Evolutionary conservation across 805 yeast genomes (phyloP), one percentile per base, ranked within the genome.

Genomic region (Vanderwaltozyma yarrowii): DNA sequence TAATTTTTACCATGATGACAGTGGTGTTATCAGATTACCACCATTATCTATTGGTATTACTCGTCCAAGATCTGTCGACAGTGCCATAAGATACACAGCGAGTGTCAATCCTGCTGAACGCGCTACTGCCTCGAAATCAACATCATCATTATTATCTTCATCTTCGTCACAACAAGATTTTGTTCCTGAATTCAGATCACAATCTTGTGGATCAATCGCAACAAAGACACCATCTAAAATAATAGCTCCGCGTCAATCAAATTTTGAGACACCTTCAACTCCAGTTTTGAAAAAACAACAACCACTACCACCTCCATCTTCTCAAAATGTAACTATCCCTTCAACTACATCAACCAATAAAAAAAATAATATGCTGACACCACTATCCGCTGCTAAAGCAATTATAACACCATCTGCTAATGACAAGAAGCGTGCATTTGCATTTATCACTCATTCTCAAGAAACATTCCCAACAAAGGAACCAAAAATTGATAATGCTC

Each of bases 371-470:
- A 40, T 54, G 35, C 39, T 52, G 12, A 54, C 63, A 5, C 57
- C 62, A 3, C 40, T 56, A n/a, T 58, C 61, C 3, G 57, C 62
- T 16, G 57, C 50, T 5, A 60, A 54, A 26, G 57, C 60, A 5
- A 49, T 50, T 3, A 50, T 55, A 12, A 52, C 61, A 16, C 62
- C 64, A 14, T 50, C 58, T 13, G 38, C 42, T 16, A 51, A 46
- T 15, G 54, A 51, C 9, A 64, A 61, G 40, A 64, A 60, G 38
- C 53, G 62, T 36, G 59, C 68, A 1, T 83, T 78, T 62, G 96
- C 96, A 14, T 89, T 89, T 62, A 89, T 89, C 46, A 78, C 94
- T 17, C 97, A 89, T 61, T 85, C 95, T 7, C 94, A 87, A 21
- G 78, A 86, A 15, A 84, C 96, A 1, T 89, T 78, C 56, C 87